These are phyloP conservation scores for Zymoseptoria passerinii DNA, from an alignment of 2,329 filamentous ascomycete species.

Conservation along the genomic window DNA sequence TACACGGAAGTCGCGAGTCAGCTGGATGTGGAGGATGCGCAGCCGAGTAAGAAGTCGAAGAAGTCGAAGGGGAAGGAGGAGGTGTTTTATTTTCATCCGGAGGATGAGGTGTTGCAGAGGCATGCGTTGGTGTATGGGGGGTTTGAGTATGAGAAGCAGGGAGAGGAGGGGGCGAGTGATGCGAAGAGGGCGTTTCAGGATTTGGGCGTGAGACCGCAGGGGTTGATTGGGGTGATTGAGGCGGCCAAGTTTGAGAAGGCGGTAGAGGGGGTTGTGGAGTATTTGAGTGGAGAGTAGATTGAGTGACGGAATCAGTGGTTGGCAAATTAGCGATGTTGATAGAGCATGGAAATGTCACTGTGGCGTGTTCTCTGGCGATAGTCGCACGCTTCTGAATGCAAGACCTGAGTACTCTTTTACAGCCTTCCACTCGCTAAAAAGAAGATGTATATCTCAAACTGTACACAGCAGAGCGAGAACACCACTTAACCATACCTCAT, in stretches of 20 bases:
- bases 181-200: slow-evolving; percentile 94
- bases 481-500: not conserved
- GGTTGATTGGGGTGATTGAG: slow-evolving; percentile 81
- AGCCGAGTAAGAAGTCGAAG: slow-evolving; percentile 58
- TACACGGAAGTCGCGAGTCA: slow-evolving; percentile 81
- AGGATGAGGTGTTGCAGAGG: slow-evolving; percentile 81
- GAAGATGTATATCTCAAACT: slow-evolving; percentile 1
- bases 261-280: slow-evolving; percentile 67
- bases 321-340: not conserved
- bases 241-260: slow-evolving; percentile 65
- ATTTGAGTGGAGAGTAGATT: slow-evolving; percentile 41
- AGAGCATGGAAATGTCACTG: not conserved
- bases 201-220: slow-evolving; percentile 74
- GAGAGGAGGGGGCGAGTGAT: slow-evolving; percentile 71
- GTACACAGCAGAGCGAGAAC: not conserved
- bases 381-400: not conserved
- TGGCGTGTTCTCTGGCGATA: no score
- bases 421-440: slow-evolving; percentile 1
- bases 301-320: not conserved
- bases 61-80: slow-evolving; percentile 46
- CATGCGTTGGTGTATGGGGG: slow-evolving; percentile 62
- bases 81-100: slow-evolving; percentile 86
- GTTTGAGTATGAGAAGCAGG: slow-evolving; percentile 71
- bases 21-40: slow-evolving; percentile 58
- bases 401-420: not conserved